These are phyloP conservation scores for Dipodascopsis uninucleata DNA, from an alignment of 805 yeast genomes.

Conservation along the genomic window DNA sequence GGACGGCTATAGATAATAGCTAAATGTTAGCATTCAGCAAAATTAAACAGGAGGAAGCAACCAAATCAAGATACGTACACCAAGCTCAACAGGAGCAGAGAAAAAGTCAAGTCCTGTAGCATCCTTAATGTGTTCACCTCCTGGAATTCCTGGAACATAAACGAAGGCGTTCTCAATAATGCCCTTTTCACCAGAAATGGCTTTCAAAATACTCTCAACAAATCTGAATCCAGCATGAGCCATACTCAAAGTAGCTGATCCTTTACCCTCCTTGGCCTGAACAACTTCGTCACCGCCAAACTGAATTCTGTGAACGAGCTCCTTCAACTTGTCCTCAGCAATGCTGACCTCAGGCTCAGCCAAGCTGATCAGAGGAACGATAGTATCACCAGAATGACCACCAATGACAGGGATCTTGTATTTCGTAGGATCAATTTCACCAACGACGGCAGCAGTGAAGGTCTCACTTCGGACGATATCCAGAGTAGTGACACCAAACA, in stretches of 20 bases:
- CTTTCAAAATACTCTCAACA: constrained; percentile 53
- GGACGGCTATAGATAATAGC: constrained; percentile 38
- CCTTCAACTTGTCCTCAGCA: constrained; percentile 43
- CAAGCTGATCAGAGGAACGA: constrained; percentile 73
- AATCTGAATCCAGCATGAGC: constrained; percentile 88
- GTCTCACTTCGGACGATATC: constrained; percentile 87
- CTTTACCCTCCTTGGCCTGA: constrained; percentile 88
- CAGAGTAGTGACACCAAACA: constrained; percentile 86
- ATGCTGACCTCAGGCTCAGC: constrained; percentile 37
- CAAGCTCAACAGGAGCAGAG: constrained; percentile 90
- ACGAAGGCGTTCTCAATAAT: constrained; percentile 27
- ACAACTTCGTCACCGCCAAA: constrained; percentile 97
- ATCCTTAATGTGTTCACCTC: constrained; percentile 52
- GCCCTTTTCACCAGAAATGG: constrained; percentile 20
- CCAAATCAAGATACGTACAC: constrained; percentile 57
- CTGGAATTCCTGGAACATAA: constrained; percentile 46
- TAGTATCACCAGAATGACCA: constrained; percentile 94
- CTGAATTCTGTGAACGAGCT: constrained; percentile 84
- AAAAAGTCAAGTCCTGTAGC: constrained; percentile 94
- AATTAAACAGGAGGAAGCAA: not conserved
- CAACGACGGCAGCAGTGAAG: constrained; percentile 58
- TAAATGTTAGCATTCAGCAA: not conserved
- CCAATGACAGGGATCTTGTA: constrained; percentile 73
- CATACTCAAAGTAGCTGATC: constrained; percentile 94
- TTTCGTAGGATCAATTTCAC: constrained; percentile 45